Conservation (phyloP, 345 rosid genomes). For the Anastatica hierochuntica region DNA sequence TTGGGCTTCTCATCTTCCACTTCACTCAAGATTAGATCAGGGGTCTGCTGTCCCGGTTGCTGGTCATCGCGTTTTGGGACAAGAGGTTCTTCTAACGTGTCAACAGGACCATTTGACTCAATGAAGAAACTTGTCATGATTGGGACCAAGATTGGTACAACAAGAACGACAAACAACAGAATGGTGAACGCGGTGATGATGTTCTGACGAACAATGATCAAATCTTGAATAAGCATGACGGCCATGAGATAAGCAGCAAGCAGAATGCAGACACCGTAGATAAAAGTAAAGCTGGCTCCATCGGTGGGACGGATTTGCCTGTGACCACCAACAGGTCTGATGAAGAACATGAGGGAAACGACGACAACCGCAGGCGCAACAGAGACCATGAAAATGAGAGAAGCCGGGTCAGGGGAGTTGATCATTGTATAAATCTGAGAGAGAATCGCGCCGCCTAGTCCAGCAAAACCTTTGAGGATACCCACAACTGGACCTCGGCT, state of each 20-base stretch:
- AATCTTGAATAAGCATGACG: slow-evolving; percentile 82
- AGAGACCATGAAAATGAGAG: slow-evolving; percentile 92
- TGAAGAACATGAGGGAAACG: slow-evolving; percentile 62
- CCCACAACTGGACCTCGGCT: slow-evolving; percentile 98
- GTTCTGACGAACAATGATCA: slow-evolving; percentile 42
- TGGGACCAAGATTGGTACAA: slow-evolving; percentile 65
- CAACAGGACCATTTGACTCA: slow-evolving; percentile 32
- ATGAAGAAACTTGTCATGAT: slow-evolving; percentile 40
- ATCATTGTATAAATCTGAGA: slow-evolving; percentile 74
- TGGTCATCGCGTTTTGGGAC: slow-evolving; percentile 34
- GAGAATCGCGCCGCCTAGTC: slow-evolving; percentile 91
- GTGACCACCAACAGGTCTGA: slow-evolving; percentile 95
- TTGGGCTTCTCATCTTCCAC: slow-evolving; percentile 89
- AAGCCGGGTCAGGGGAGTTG: slow-evolving; percentile 67
- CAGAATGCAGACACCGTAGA: slow-evolving; percentile 71
- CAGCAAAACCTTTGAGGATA: slow-evolving; percentile 94
- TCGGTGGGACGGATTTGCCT: slow-evolving; percentile 69
- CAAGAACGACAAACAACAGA: slow-evolving; percentile 51
- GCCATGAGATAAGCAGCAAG: slow-evolving; percentile 87
- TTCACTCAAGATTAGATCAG: slow-evolving; percentile 65
- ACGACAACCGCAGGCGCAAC: slow-evolving; percentile 83
- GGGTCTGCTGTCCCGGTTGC: slow-evolving; percentile 37
- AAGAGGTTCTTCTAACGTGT: slow-evolving; percentile 56
- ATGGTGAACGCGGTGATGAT: slow-evolving; percentile 41
- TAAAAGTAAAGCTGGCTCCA: slow-evolving; percentile 47